Percentiles rank a stretch among this genome's conserved stretches.
Evolutionary conservation across 139 green algal genomes (phyloP).

Genomic region (Zygnema circumcarinatum): DNA sequence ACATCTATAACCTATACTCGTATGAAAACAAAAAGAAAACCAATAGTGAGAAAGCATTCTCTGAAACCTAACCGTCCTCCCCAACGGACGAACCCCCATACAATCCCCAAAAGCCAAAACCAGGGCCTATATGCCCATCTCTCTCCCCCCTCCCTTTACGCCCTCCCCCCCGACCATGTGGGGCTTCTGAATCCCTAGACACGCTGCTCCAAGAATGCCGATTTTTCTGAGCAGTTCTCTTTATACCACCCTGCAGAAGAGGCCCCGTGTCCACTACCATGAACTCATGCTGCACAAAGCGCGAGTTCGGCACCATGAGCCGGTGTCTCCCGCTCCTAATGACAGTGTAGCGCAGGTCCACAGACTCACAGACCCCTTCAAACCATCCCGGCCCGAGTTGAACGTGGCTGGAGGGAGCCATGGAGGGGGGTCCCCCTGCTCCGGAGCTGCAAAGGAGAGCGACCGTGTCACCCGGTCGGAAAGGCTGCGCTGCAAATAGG

Average conservation of each 20-base stretch:
- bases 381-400: constrained; percentile 43
- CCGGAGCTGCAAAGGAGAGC: not conserved
- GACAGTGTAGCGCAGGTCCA: constrained; percentile 55
- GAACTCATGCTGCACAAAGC: constrained; percentile 53
- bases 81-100: not conserved
- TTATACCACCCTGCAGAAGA: not conserved
- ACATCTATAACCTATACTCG: no score
- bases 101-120: not conserved
- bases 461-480: constrained; percentile 46
- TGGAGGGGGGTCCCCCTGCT: not conserved
- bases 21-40: no score
- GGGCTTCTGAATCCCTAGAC: not conserved
- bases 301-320: constrained; percentile 53
- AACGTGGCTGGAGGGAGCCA: constrained; percentile 16
- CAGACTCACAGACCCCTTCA: constrained; percentile 53
- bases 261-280: constrained; percentile 27
- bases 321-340: constrained; percentile 34
- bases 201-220: not conserved
- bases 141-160: not conserved
- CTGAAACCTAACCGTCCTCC: no score
- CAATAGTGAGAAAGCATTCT: no score
- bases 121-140: not conserved
- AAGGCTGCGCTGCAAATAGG: constrained; percentile 50
- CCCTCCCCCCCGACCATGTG: not conserved
- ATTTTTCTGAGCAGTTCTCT: not conserved